Evolutionary conservation across 1,139 yeast genomes (phyloP).

Genomic region (Pichia sp.): DNA sequence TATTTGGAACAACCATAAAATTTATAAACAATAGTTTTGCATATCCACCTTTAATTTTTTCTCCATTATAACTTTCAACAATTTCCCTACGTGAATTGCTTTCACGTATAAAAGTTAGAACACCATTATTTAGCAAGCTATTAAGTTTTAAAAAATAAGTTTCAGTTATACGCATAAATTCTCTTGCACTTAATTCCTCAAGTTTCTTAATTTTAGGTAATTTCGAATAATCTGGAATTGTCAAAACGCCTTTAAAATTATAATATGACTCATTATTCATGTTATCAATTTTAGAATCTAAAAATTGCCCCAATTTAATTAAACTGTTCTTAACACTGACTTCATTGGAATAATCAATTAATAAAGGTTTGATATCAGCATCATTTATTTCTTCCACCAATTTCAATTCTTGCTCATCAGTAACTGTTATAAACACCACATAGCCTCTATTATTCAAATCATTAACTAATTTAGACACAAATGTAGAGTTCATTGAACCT

Average conservation of each 20-base stretch:
- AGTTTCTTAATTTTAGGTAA: slow-evolving; percentile 27
- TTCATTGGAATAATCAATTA: slow-evolving; percentile 39
- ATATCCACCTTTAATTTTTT: slow-evolving; percentile 19
- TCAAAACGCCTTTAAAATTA: slow-evolving; percentile 26
- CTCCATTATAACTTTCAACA: slow-evolving; percentile 21
- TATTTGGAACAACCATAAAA: slow-evolving; percentile 21
- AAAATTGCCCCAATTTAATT: slow-evolving; percentile 38
- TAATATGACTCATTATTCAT: slow-evolving; percentile 16
- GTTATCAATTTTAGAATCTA: slow-evolving; percentile 23
- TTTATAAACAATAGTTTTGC: slow-evolving; percentile 28
- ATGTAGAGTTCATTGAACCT: slow-evolving; percentile 74
- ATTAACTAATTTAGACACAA: slow-evolving; percentile 61
- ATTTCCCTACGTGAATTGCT: slow-evolving; percentile 23
- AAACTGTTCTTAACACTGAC: slow-evolving; percentile 34
- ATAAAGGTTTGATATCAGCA: slow-evolving; percentile 51
- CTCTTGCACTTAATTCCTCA: slow-evolving; percentile 23
- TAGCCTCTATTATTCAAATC: slow-evolving; percentile 77
- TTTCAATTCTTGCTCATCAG: slow-evolving; percentile 56
- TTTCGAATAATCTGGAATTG: slow-evolving; percentile 29
- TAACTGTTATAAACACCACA: slow-evolving; percentile 68
- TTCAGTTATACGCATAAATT: slow-evolving; percentile 23
- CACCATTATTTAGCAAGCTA: slow-evolving; percentile 24
- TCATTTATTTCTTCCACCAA: slow-evolving; percentile 49
- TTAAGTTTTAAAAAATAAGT: slow-evolving; percentile 23
- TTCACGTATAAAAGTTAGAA: slow-evolving; percentile 24